A percentile compares a stretch with the other conserved stretches of the same genome.
Conservation (phyloP, 2,329 filamentous ascomycete species). For the Zopfia rhizophila region DNA sequence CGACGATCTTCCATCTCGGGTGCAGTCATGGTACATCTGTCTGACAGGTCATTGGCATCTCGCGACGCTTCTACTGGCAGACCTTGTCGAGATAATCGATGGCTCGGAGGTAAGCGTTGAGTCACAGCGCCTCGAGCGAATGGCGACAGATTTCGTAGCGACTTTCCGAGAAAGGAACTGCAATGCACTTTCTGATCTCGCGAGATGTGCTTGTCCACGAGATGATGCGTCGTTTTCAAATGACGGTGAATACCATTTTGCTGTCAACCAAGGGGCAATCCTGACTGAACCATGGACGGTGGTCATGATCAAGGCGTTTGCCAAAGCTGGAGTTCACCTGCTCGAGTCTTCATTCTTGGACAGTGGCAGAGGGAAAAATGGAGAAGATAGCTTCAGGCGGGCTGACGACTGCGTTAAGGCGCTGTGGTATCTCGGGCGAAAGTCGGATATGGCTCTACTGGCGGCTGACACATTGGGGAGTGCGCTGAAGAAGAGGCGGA, state of each 20-base stretch:
- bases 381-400: conserved; percentile 46
- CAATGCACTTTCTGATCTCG: conserved; percentile 60
- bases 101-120: conserved; percentile 40
- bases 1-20: conserved; percentile 60
- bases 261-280: conserved; percentile 65
- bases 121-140: conserved; percentile 36
- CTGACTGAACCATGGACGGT: conserved; percentile 70
- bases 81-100: conserved; percentile 64
- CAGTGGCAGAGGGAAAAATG: conserved; percentile 9
- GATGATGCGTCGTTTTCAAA: conserved; percentile 40
- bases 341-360: conserved; percentile 45
- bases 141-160: conserved; percentile 46
- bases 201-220: conserved; percentile 56
- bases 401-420: conserved; percentile 64
- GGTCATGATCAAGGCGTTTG: conserved; percentile 64
- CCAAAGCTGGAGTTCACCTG: conserved; percentile 57
- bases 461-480: conserved; percentile 52
- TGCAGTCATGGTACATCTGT: conserved; percentile 70
- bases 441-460: conserved; percentile 63
- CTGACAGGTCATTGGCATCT: conserved; percentile 69
- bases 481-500: conserved; percentile 41
- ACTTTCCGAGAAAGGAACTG: conserved; percentile 59
- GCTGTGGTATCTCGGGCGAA: conserved; percentile 65
- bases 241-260: conserved; percentile 62
- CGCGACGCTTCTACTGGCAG: conserved; percentile 65